Evolutionary conservation across 2,329 filamentous ascomycete species (phyloP), one percentile per base, ranked within the genome.

Genomic region (Paracorniculantispora psalliotae): DNA sequence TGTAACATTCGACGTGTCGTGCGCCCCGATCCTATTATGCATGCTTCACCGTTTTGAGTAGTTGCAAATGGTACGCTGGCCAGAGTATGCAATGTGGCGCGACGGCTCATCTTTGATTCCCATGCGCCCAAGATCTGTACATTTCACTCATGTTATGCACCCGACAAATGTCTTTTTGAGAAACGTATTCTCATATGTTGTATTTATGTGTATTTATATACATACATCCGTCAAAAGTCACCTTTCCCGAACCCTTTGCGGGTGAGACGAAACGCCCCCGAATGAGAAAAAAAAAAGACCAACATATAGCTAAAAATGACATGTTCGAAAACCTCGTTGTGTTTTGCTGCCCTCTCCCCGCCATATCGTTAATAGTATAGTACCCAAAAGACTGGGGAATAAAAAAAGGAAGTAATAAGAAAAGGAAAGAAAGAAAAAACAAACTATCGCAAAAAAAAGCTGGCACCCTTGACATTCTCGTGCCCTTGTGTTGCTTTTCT

Each of bases 261-360:
- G 6, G 23, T 26, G 33, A 12, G 26, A 13, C 33, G 17, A 15
- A 46, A 46, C 21, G 0, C 10, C 43, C 19, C 25, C 8, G 7
- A 23, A 30, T 19, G 26, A 37, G n/a, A n/a, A n/a, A n/a, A n/a
- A n/a, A n/a, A n/a, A n/a, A 43, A 41, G 23, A 57, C 46, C 46
- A 50, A 50, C 54, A 57, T 30, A n/a, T 19, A 12, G 46, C 54
- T 50, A 25, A 57, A n/a, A 57, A 46, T 48, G 46, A 49, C 46
- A 21, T 19, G 21, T 37, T 37, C n/a, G n/a, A 15, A 17, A 25
- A 50, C 48, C 48, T 37, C 19, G 19, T 51, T 9, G n/a, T n/a
- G n/a, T n/a, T n/a, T n/a, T n/a, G n/a, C n/a, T n/a, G n/a, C n/a
- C n/a, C n/a, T 49, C 46, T 33, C n/a, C 33, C 51, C 51, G 5